Evolutionary conservation across 2,329 filamentous ascomycete genomes (phyloP), one percentile per base, ranked within the genome.

Genomic region (Metarhizium robertsii): DNA sequence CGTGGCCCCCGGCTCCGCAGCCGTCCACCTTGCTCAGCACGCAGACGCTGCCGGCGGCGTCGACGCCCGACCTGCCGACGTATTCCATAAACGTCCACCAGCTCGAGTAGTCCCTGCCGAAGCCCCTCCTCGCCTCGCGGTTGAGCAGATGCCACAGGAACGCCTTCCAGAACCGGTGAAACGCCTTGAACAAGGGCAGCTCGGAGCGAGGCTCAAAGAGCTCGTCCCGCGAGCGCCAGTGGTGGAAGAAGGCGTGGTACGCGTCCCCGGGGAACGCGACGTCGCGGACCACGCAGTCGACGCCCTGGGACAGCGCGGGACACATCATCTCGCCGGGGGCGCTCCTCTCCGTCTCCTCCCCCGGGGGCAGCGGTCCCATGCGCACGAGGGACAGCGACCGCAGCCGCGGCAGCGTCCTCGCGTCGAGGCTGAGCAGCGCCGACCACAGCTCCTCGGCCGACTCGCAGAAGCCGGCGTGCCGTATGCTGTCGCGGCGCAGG

Each of bases 21-120:
- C 52, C 49, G 30, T 49, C 14, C n/a, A 32, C 50, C 20, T 47
- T 42, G 29, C 32, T 53, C 42, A 56, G 38, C 40, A 50, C 54
- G 29, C 52, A 32, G 36, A 46, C 34, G 25, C 50, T 52, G 4
- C 20, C 50, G 8, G 20, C 50, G 25, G 30, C 40, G 30, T 46
- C n/a, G 16, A 6, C 36, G 18, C 51, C 13, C 4, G 13, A 18
- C n/a, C 42, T 16, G 38, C 42, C 42, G 8, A 42, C 54, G 38
- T 53, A 53, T 25, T 55, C 55, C 53, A 50, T 45, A 53, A 58
- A 42, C 36, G 43, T 30, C 56, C 51, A 58, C 56, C 56, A 53
- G 8, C 43, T 11, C 6, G 38, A 47, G 7, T 5, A 29, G 29
- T 54, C 34, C 13, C 45, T 20, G 25, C 25, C 50, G 42, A 56